Conservation (phyloP, 2,329 filamentous ascomycete genomes). For the Claviceps digitariae region DNA sequence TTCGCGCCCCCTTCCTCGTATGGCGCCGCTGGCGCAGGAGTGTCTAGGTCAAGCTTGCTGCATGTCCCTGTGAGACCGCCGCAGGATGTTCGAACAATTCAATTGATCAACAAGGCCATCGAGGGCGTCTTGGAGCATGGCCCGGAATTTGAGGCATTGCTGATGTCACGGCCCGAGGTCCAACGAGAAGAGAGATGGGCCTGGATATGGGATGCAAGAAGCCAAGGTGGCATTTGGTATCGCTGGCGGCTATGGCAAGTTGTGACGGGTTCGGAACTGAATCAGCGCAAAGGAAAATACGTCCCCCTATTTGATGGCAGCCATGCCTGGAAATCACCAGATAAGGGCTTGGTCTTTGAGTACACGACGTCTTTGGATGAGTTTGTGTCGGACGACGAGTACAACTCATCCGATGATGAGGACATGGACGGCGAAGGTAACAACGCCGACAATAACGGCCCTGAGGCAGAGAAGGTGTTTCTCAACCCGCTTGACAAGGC, state of each 20-base stretch:
- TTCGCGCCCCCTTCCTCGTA: constrained; percentile 72
- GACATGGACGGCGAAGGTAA: constrained; percentile 48
- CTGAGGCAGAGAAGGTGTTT: constrained; percentile 44
- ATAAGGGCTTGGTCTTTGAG: constrained; percentile 60
- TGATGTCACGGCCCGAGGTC: constrained; percentile 78
- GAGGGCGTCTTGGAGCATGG: constrained; percentile 70
- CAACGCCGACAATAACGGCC: constrained; percentile 30
- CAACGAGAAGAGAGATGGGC: constrained; percentile 83
- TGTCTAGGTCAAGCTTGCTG: constrained; percentile 34
- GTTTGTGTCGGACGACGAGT: constrained; percentile 71
- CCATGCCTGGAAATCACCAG: constrained; percentile 65
- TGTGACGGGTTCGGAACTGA: constrained; percentile 48
- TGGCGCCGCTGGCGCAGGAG: constrained; percentile 24
- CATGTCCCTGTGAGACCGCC: constrained; percentile 66
- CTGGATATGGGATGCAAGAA: constrained; percentile 82
- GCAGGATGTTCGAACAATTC: constrained; percentile 62
- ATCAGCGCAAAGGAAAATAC: constrained; percentile 35
- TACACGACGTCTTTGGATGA: constrained; percentile 65
- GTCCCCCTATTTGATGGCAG: constrained; percentile 62
- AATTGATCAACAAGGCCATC: constrained; percentile 76
- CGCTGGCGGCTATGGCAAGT: constrained; percentile 84
- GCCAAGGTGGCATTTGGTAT: constrained; percentile 74
- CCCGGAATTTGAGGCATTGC: constrained; percentile 75
- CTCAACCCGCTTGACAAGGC: constrained; percentile 75
- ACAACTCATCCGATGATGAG: constrained; percentile 78